These are phyloP conservation scores for Heliamphora pulchella DNA, from an alignment of 179 eudicot genomes.

Conservation along the genomic window DNA sequence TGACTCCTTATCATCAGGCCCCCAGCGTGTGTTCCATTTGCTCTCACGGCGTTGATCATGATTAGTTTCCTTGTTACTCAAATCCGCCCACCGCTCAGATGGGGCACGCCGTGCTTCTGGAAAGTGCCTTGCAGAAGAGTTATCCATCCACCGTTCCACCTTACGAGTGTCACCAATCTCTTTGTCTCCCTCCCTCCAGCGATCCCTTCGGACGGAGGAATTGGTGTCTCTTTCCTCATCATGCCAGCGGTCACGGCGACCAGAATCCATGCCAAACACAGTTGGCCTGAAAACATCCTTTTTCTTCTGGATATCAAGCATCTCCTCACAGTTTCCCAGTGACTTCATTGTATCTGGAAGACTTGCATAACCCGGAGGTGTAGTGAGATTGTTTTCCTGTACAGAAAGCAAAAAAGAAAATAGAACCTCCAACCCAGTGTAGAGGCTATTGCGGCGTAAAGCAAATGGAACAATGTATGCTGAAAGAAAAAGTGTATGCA, in stretches of 20 bases:
- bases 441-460: background rate
- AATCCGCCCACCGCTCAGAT: conserved; percentile 60
- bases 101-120: conserved; percentile 75
- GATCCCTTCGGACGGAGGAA: conserved; percentile 56
- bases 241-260: conserved; percentile 92
- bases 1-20: conserved; percentile 64
- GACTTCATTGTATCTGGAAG: conserved; percentile 39
- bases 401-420: conserved; percentile 13
- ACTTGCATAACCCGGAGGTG: conserved; percentile 34
- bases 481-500: background rate
- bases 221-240: conserved; percentile 96
- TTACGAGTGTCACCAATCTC: conserved; percentile 52
- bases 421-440: background rate
- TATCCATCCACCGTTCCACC: conserved; percentile 56
- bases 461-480: background rate
- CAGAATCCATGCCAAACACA: conserved; percentile 65
- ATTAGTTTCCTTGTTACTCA: conserved; percentile 47
- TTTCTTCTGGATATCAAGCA: conserved; percentile 53
- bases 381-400: conserved; percentile 57
- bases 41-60: conserved; percentile 75
- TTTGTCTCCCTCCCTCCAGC: conserved; percentile 83
- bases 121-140: conserved; percentile 38
- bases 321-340: conserved; percentile 47
- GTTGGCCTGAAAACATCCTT: conserved; percentile 84
- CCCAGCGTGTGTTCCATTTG: conserved; percentile 97